Percentiles rank a stretch among this genome's conserved stretches.
phyloP scores from a whole-genome alignment of 148 eudicot species.

The Cornus florida region DNA sequence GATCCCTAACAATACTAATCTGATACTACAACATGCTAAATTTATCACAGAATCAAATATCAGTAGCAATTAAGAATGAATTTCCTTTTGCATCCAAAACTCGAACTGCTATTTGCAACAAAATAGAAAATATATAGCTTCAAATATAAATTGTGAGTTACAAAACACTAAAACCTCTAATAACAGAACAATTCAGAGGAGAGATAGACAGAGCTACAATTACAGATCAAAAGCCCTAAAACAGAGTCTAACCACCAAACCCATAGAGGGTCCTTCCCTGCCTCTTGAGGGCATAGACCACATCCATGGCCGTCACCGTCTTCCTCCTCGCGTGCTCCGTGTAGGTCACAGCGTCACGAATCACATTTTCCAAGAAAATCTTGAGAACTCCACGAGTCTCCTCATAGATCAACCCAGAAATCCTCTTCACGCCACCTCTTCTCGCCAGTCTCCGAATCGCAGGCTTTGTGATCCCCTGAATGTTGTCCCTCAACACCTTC shows the following conservation, averaged over 20 bases:
- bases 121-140: too few species aligned
- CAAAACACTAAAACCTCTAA: too few species aligned
- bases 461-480: conserved; percentile 52
- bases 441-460: conserved; percentile 43
- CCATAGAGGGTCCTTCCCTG: conserved; percentile 56
- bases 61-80: too few species aligned
- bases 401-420: conserved; percentile 45
- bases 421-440: conserved; percentile 48
- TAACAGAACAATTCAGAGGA: too few species aligned
- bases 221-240: not conserved
- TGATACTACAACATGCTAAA: too few species aligned
- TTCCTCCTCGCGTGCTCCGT: conserved; percentile 50
- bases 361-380: conserved; percentile 49
- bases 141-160: too few species aligned
- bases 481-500: conserved; percentile 46
- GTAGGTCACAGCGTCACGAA: conserved; percentile 48
- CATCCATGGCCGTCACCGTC: conserved; percentile 58
- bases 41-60: too few species aligned
- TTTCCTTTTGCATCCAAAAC: too few species aligned
- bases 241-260: conserved; percentile 34
- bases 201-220: too few species aligned
- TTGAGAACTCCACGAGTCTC: conserved; percentile 49
- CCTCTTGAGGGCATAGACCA: conserved; percentile 52
- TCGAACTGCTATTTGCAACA: too few species aligned
- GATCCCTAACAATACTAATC: too few species aligned